Conservation (phyloP, 495 filamentous ascomycete genomes). For the Penicillium flavigenum region DNA sequence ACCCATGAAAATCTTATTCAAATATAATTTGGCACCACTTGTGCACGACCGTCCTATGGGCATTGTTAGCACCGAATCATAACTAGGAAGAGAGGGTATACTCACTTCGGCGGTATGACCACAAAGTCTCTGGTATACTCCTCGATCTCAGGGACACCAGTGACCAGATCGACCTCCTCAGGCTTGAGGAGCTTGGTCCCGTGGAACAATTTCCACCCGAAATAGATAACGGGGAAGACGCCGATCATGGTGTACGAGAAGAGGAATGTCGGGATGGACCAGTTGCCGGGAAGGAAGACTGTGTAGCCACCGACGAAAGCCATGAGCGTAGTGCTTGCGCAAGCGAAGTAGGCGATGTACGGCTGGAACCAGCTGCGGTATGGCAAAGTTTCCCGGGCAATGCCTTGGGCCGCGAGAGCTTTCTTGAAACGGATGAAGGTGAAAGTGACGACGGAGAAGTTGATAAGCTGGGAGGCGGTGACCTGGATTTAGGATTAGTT, state of each 20-base stretch:
- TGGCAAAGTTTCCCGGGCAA: conserved; percentile 61
- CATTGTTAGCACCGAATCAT: conserved; percentile 12
- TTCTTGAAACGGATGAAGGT: conserved; percentile 74
- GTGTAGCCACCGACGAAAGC: conserved; percentile 72
- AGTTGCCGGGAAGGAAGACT: conserved; percentile 70
- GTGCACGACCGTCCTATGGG: conserved; percentile 26
- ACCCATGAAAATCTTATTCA: conserved; percentile 10
- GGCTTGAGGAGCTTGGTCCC: conserved; percentile 57
- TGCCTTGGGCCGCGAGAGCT: conserved; percentile 66
- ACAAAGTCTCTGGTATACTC: conserved; percentile 69
- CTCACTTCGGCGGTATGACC: conserved; percentile 56
- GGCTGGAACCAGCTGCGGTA: conserved; percentile 68
- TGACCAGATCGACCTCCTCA: conserved; percentile 61
- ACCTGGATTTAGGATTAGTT: conserved; percentile 29
- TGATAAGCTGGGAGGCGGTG: conserved; percentile 75
- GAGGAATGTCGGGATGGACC: conserved; percentile 71
- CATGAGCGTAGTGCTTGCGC: conserved; percentile 64
- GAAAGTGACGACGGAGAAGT: conserved; percentile 54
- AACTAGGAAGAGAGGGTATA: background rate
- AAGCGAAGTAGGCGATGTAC: conserved; percentile 66
- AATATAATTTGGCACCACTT: conserved; percentile 25
- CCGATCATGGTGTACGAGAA: conserved; percentile 76
- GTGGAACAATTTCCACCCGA: conserved; percentile 70
- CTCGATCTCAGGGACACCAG: conserved; percentile 70
- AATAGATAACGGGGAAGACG: conserved; percentile 62